Conservation (phyloP, 768 basidiomycete genomes). For the Lactifluus volemus region DNA sequence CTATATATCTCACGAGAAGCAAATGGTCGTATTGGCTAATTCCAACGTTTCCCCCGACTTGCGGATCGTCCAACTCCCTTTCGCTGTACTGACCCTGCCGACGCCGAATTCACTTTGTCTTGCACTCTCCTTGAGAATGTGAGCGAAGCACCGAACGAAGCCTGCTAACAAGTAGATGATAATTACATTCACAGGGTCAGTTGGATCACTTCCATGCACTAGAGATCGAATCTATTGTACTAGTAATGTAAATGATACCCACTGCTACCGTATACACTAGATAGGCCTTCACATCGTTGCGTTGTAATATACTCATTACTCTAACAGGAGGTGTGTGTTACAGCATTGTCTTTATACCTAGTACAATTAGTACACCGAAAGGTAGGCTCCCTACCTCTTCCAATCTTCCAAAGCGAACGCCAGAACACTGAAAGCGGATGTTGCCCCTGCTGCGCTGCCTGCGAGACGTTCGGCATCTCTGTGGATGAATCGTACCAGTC, state of each 20-base stretch:
- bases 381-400: constrained; percentile 34
- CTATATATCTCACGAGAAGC: constrained; percentile 93
- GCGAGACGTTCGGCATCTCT: constrained; percentile 64
- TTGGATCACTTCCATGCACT: not conserved
- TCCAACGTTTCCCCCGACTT: constrained; percentile 67
- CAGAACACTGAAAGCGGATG: constrained; percentile 57
- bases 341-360: not conserved
- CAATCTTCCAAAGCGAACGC: constrained; percentile 76
- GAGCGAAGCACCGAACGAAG: not conserved
- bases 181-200: not conserved
- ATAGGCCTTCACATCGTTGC: not conserved
- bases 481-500: constrained; percentile 58
- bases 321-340: not conserved
- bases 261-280: not conserved
- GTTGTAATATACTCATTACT: not conserved
- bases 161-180: not conserved
- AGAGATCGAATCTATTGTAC: not conserved
- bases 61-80: constrained; percentile 53
- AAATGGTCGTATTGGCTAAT: constrained; percentile 84
- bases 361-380: not conserved
- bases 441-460: constrained; percentile 48
- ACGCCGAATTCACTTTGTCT: not conserved
- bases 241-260: not conserved
- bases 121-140: not conserved
- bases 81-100: constrained; percentile 21